Base-by-base conservation (phyloP, 345 rosid genomes). In the Camelina hispida region DNA sequence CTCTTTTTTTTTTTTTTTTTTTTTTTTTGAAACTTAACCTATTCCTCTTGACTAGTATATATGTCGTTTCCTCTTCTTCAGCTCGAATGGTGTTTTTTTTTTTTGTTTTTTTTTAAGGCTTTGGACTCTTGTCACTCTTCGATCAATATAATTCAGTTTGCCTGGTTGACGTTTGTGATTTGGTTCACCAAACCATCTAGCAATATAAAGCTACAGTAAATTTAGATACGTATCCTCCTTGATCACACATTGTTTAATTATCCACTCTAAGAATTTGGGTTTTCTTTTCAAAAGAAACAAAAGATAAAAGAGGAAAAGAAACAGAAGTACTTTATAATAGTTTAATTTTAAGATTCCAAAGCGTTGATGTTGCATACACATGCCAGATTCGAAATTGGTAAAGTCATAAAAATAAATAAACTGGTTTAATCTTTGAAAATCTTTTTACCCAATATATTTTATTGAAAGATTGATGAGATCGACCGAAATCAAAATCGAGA, bases 291-390 rank as follows among this genome's bases (percentile, higher is more conserved):
- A 10, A 20, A 20, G 25, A 20, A 51, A 46, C 16, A 48, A 28
- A 28, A 28, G 30, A 28, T 28, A 28, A 13, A 18, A 4, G 18
- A 18, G 9, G 18, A 8, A 50, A 50, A 18, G 1, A 44, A 43
- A 8, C 9, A 8, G 54, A 17, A 53, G 17, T 13, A 50, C 20
- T 17, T 34, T 4, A 13, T 8, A n/a, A 23, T 38, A 50, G n/a
- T 51, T 66, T 66, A 9, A 55, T 55, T 17, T 6, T 2, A 42
- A 69, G 63, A 54, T 55, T 53, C 61, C 9, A 17, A 4, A 28
- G 28, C 38, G 15, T 13, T 15, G 9, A n/a, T 46, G 8, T 7
- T 53, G 56, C 38, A 56, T 30, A 30, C 18, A 53, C 32, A 22
- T 25, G 38, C 40, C 23, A n/a, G 30, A 0, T 25, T n/a, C 22